Conservation (phyloP, 495 filamentous ascomycete species). For the Penicillium fimorum region DNA sequence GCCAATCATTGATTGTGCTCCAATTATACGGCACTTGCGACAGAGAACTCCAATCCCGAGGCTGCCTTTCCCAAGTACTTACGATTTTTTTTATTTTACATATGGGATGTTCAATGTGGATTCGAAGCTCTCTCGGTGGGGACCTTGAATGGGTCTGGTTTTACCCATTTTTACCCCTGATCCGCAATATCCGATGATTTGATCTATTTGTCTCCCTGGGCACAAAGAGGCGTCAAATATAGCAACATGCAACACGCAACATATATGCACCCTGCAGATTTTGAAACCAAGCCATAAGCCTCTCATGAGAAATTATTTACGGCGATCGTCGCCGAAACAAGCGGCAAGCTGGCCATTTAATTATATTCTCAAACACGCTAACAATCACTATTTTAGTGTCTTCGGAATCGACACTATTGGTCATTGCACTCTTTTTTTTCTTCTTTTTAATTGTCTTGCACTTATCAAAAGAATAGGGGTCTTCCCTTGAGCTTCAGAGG, state of each 20-base stretch:
- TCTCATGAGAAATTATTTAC: conserved; percentile 30
- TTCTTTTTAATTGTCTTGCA: conserved; percentile 6
- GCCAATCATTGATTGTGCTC: not conserved
- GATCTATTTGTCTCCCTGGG: not conserved
- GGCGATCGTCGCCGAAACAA: conserved; percentile 31
- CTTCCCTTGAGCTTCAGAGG: conserved; percentile 12
- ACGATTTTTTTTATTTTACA: too few species aligned
- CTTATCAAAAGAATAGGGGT: conserved; percentile 10
- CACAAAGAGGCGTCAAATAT: not conserved
- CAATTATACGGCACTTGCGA: conserved; percentile 3
- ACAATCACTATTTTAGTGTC: conserved; percentile 19
- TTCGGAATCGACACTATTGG: conserved; percentile 17
- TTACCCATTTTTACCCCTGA: conserved; percentile 12
- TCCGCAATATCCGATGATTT: conserved; percentile 4
- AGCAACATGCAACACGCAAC: not conserved
- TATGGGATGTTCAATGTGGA: too few species aligned
- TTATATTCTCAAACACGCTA: conserved; percentile 29
- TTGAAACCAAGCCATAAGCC: conserved; percentile 33
- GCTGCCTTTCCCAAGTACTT: too few species aligned
- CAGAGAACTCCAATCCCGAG: not conserved
- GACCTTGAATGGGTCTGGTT: conserved; percentile 27
- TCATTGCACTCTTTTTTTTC: not conserved
- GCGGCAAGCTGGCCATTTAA: conserved; percentile 22
- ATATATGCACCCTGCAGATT: conserved; percentile 15
- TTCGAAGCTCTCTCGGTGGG: conserved; percentile 20